Conservation (phyloP, 116 monocot genomes). For the Cymodocea nodosa region DNA sequence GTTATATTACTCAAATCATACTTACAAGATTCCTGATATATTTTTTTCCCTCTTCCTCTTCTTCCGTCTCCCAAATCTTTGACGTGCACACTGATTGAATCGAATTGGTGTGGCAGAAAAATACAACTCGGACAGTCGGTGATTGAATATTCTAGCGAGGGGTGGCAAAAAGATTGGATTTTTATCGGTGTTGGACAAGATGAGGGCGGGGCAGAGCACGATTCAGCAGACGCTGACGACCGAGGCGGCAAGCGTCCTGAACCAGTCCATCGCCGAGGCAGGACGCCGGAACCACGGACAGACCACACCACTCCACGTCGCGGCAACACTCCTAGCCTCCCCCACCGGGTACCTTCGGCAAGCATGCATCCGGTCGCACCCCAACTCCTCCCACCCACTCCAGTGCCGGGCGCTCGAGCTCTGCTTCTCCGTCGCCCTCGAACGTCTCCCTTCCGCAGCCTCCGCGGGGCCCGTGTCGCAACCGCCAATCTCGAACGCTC, state of each 20-base stretch:
- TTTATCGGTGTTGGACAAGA: constrained; percentile 6
- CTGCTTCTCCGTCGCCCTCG: constrained; percentile 91
- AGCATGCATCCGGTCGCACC: constrained; percentile 72
- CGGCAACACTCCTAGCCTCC: constrained; percentile 58
- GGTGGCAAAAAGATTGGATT: neutral
- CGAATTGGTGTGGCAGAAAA: neutral
- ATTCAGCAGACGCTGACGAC: constrained; percentile 93
- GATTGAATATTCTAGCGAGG: neutral
- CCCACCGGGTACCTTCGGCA: constrained; percentile 55
- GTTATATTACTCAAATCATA: neutral
- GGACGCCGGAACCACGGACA: constrained; percentile 53
- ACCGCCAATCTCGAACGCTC: constrained; percentile 87
- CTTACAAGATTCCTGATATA: neutral
- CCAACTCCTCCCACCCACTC: constrained; percentile 73
- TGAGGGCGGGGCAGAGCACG: constrained; percentile 80
- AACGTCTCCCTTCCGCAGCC: constrained; percentile 45
- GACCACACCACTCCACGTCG: constrained; percentile 93
- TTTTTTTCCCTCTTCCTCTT: neutral
- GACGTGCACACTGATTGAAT: neutral
- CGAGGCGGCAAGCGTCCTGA: constrained; percentile 61
- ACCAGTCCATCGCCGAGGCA: constrained; percentile 62
- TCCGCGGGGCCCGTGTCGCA: neutral
- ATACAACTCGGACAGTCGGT: no score
- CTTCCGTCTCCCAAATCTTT: neutral
- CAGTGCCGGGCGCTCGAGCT: constrained; percentile 94